These are phyloP conservation scores for Geotrichum phurueaensis DNA, from an alignment of 1,139 yeast genomes.

Conservation along the genomic window DNA sequence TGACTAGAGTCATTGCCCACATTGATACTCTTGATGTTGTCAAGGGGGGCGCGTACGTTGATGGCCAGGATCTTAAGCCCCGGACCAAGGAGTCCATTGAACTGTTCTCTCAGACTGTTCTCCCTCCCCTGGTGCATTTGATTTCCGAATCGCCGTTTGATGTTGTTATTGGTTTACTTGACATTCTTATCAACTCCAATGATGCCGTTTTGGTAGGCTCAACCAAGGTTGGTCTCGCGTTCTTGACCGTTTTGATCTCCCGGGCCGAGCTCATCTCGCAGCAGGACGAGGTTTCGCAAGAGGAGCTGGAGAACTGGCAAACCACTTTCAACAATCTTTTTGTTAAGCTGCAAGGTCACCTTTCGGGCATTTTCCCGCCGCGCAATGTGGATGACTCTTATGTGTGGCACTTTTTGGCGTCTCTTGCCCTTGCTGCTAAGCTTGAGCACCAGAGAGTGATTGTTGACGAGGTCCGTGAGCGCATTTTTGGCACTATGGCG, in stretches of 20 bases:
- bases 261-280: constrained; percentile 91
- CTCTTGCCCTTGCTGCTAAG: constrained; percentile 87
- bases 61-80: constrained; percentile 44
- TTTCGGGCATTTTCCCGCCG: constrained; percentile 80
- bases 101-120: constrained; percentile 71
- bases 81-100: constrained; percentile 62
- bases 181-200: constrained; percentile 52
- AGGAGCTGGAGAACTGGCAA: constrained; percentile 68
- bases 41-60: constrained; percentile 69
- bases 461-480: constrained; percentile 91
- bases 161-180: constrained; percentile 76
- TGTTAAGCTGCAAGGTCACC: constrained; percentile 70
- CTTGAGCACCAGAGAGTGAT: constrained; percentile 89
- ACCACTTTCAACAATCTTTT: constrained; percentile 77
- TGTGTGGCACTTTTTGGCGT: constrained; percentile 96
- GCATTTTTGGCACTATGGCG: constrained; percentile 82
- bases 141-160: constrained; percentile 77
- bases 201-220: constrained; percentile 64
- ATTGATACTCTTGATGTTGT: constrained; percentile 76
- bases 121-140: constrained; percentile 79
- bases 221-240: constrained; percentile 81
- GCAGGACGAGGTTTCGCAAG: constrained; percentile 44
- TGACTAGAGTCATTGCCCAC: constrained; percentile 76
- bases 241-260: constrained; percentile 81
- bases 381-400: constrained; percentile 67